These are phyloP conservation scores for Paramarasmius palmivorus DNA, from an alignment of 1,284 basidiomycete species.

Conservation along the genomic window DNA sequence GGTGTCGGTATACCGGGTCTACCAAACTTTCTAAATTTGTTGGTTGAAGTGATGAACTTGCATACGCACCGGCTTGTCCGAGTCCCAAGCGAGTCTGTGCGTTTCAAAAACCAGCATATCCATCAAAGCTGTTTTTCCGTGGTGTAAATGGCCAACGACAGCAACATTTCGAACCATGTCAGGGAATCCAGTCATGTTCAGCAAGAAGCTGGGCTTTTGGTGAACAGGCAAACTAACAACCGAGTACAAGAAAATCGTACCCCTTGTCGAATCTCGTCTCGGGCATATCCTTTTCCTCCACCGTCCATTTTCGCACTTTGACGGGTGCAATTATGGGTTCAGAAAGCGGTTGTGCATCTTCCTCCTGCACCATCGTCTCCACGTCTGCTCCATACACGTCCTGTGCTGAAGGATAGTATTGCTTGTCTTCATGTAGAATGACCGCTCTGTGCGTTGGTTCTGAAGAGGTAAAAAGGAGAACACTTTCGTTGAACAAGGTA, in stretches of 20 bases:
- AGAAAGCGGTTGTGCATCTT: conserved; percentile 93
- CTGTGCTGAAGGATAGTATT: conserved; percentile 93
- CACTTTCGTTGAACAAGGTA: not conserved
- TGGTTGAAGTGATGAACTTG: conserved; percentile 5
- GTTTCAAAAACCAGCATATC: conserved; percentile 98
- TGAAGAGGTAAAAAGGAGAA: conserved; percentile 23
- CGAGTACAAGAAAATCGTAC: conserved; percentile 45
- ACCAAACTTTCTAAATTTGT: conserved; percentile 15
- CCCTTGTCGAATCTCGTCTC: conserved; percentile 93
- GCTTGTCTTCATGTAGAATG: conserved; percentile 95
- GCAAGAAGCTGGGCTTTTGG: conserved; percentile 69
- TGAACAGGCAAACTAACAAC: conserved; percentile 7
- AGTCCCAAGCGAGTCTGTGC: conserved; percentile 92
- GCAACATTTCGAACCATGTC: conserved; percentile 96
- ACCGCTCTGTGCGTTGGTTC: conserved; percentile 84
- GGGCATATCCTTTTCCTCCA: conserved; percentile 92
- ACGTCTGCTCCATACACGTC: conserved; percentile 95
- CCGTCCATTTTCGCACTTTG: conserved; percentile 89
- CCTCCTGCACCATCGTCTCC: conserved; percentile 97
- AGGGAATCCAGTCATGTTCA: conserved; percentile 91
- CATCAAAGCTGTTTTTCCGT: conserved; percentile 95
- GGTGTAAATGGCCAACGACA: conserved; percentile 94
- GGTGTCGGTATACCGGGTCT: conserved; percentile 94
- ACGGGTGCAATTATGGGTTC: conserved; percentile 97
- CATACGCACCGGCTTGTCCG: conserved; percentile 76